Evolutionary conservation across 768 basidiomycete genomes (phyloP).

Genomic region (Chalciporus piperatus): DNA sequence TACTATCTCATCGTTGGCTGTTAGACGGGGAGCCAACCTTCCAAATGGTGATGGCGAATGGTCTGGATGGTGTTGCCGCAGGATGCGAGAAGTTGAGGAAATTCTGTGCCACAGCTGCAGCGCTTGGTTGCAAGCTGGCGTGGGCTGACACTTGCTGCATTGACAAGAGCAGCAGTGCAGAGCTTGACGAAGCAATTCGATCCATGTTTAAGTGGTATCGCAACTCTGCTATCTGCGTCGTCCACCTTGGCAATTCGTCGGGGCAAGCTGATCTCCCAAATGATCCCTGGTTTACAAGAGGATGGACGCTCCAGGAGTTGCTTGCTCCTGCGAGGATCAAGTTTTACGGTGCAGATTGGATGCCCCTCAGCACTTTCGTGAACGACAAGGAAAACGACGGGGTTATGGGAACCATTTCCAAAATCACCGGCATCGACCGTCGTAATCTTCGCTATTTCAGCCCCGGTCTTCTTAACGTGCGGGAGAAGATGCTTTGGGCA

Average conservation of each 20-base stretch:
- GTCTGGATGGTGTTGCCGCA: background rate
- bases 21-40: conserved; percentile 13
- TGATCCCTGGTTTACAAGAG: conserved; percentile 25
- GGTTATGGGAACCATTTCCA: conserved; percentile 9
- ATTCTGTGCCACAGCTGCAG: conserved; percentile 12
- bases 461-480: conserved; percentile 2
- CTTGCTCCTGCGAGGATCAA: conserved; percentile 21
- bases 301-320: conserved; percentile 21
- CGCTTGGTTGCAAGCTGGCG: conserved; percentile 16
- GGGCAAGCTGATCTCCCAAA: conserved; percentile 1
- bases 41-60: conserved; percentile 4
- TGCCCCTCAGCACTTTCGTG: conserved; percentile 1
- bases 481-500: conserved; percentile 15
- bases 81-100: conserved; percentile 14
- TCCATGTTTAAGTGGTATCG: conserved; percentile 27
- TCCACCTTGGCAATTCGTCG: conserved; percentile 11
- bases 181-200: conserved; percentile 30
- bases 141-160: conserved; percentile 30
- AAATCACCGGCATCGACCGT: background rate
- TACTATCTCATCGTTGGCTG: conserved; percentile 16
- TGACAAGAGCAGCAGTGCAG: conserved; percentile 27
- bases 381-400: conserved; percentile 22
- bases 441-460: conserved; percentile 4
- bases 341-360: conserved; percentile 19
- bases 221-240: conserved; percentile 21